Base-by-base conservation (phyloP, 306 rosid species). In the Echinosophora koreensis region DNA sequence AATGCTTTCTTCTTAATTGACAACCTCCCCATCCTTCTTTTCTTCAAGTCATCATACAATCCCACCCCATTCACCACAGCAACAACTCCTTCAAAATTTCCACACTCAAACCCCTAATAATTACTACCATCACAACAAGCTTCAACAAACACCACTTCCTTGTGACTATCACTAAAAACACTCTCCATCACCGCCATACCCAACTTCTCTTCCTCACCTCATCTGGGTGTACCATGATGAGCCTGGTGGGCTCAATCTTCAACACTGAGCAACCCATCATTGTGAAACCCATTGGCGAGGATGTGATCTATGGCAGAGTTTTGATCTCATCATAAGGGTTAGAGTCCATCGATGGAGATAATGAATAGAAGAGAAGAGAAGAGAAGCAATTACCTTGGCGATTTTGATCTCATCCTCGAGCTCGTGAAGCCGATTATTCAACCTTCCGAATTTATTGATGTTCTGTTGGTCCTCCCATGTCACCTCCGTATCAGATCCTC, bases 401-500 rank as follows among this genome's bases (percentile, higher is more conserved):
- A 82, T 14, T 81, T 84, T 95, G 83, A 92, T 88, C 81, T 95
- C 98, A 69, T 92, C 98, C 16, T 95, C 88, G 38, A 95, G 97
- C 84, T 95, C 97, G 84, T 95, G 98, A 71, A 89, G 75, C 46
- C 98, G 97, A 84, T 90, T 92, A 64, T 90, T 95, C 77, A 92
- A 77, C 82, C 98, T 83, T 69, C 97, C 96, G 62, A 95, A 95
- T 63, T 90, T 95, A 90, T 94, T 93, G 73, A 93, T 91, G 54
- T 90, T 87, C 76, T 84, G 96, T 71, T 91, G 98, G 70, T 91
- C 93, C 73, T 91, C 97, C 92, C 98, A 93, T 63, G 97, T 89
- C 65, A 93, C 95, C 84, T 93, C 93, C 49, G 90, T 81, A 1
- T 93, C 92, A 58, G 98, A 89, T 88, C 96, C 97, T 85, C 83